phyloP scores from a whole-genome alignment of 805 yeast genomes.

The Suhomyces prunicola region DNA sequence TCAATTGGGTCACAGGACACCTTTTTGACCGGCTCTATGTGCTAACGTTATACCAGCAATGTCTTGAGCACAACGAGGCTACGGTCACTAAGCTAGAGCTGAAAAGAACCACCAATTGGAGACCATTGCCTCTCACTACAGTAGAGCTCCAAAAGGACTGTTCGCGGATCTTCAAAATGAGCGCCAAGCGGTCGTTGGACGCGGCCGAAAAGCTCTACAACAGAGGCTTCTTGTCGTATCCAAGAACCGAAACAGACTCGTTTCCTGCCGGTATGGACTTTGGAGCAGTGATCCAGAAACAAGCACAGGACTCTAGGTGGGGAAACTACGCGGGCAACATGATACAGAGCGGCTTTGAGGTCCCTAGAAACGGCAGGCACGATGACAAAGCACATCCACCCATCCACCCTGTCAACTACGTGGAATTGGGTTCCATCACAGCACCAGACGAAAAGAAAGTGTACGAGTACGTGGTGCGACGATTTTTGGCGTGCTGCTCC shows the following conservation, averaged over 20 bases:
- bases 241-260: constrained; percentile 94
- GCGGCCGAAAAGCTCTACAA: constrained; percentile 85
- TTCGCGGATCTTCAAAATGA: constrained; percentile 65
- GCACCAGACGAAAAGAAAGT: constrained; percentile 58
- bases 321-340: constrained; percentile 60
- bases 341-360: constrained; percentile 39
- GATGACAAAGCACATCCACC: constrained; percentile 99
- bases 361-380: constrained; percentile 77
- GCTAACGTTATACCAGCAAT: constrained; percentile 61
- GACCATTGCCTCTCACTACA: constrained; percentile 91
- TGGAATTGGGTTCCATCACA: constrained; percentile 24
- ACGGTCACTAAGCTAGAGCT: constrained; percentile 48
- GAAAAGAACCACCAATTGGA: constrained; percentile 68
- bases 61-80: constrained; percentile 52
- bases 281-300: constrained; percentile 56
- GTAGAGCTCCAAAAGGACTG: constrained; percentile 91
- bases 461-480: constrained; percentile 80
- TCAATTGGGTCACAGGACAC: constrained; percentile 71
- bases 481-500: constrained; percentile 90
- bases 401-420: constrained; percentile 77
- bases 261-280: constrained; percentile 80
- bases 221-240: constrained; percentile 85
- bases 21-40: constrained; percentile 72
- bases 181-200: constrained; percentile 73
- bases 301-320: constrained; percentile 57